Evolutionary conservation across 441 rosid species (phyloP), one percentile per base, ranked within the genome.

Genomic region (Breynia disticha): DNA sequence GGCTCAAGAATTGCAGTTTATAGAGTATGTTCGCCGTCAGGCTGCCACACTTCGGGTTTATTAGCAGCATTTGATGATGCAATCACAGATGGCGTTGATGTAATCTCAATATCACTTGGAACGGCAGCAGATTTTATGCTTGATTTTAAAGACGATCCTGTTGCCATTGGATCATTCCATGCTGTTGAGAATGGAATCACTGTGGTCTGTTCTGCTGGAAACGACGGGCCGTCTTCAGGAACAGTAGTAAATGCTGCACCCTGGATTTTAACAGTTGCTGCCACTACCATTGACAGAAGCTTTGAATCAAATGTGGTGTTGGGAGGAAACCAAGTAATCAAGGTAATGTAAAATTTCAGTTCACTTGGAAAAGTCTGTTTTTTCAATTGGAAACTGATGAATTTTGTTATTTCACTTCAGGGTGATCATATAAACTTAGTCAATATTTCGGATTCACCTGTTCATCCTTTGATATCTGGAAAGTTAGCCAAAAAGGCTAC

Each of bases 151-250:
- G 37, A 46, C 0, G 95, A 90, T 67, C 85, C 88, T n/a, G 79
- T 84, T 11, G 83, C 94, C 42, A 73, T 84, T 1, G 97, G 97
- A 66, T 67, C 94, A 0, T 90, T 86, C 60, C 95, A 84, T 35
- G 94, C 97, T 0, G 73, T 73, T 48, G 76, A 86, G 52, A 71
- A 74, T 39, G 86, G 91, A 57, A 84, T 90, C 51, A 52, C 71
- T 5, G 97, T 84, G 61, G 80, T 90, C 24, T 86, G 94, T 64
- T 86, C 97, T 2, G 94, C 87, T 0, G 96, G 96, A 16, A 88
- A 88, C 38, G 80, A 71, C 19, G 95, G 94, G 9, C 95, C 95
- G 22, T 14, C 4, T 8, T 49, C 28, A 13, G 76, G 69, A 35
- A 63, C 89, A 1, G 83, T 82, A 17, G 79, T 72, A 50, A 90